Percentiles rank a stretch among this genome's conserved stretches.
Conservation (phyloP, 1,139 yeast genomes). For the Kurtzmaniella quercitrusa region DNA sequence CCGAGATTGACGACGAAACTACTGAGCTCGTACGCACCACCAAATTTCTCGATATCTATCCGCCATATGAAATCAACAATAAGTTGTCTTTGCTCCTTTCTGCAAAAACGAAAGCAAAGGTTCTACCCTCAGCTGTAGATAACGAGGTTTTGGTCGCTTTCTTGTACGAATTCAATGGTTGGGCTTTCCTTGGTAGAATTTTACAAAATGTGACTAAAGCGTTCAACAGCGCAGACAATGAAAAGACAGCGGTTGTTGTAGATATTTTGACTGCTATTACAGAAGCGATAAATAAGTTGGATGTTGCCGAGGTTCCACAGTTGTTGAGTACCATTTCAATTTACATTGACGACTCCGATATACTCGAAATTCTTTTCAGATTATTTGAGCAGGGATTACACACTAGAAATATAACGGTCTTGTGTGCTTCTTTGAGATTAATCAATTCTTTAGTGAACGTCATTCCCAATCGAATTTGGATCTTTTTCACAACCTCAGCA, state of each 20-base stretch:
- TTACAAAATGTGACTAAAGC: conserved; percentile 56
- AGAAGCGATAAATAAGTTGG: conserved; percentile 42
- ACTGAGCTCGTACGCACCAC: conserved; percentile 48
- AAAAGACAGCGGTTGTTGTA: conserved; percentile 35
- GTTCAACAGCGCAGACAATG: conserved; percentile 30
- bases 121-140: conserved; percentile 46
- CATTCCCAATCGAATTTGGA: conserved; percentile 72
- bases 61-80: conserved; percentile 47
- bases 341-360: conserved; percentile 62
- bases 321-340: conserved; percentile 54
- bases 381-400: conserved; percentile 68
- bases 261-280: conserved; percentile 52
- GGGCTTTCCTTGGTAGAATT: conserved; percentile 80
- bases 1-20: conserved; percentile 48
- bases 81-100: conserved; percentile 42
- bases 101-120: conserved; percentile 66
- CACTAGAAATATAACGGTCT: conserved; percentile 44
- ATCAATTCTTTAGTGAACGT: conserved; percentile 45
- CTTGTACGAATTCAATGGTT: conserved; percentile 73
- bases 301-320: conserved; percentile 25
- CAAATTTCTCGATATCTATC: conserved; percentile 38
- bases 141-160: conserved; percentile 59
- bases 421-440: conserved; percentile 49
- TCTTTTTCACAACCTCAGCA: conserved; percentile 65
- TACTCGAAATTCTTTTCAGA: conserved; percentile 63